phyloP scores from a whole-genome alignment of 495 filamentous ascomycete species.

The Amniculicola lignicola region DNA sequence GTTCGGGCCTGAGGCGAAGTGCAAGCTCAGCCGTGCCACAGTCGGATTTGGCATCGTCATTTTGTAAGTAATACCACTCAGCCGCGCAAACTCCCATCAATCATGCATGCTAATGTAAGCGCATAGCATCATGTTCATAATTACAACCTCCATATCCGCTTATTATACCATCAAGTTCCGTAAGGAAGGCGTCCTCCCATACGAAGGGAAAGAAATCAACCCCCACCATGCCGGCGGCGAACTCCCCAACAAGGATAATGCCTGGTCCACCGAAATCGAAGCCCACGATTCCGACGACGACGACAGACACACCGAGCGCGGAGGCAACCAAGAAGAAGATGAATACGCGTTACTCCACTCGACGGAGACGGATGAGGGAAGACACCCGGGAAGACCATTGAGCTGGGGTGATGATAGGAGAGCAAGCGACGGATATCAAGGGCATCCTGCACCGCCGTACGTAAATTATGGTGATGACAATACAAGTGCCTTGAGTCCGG shows the following conservation, averaged over 20 bases:
- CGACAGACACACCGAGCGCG: conserved; percentile 29
- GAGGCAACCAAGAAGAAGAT: conserved; percentile 35
- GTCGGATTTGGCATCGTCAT: conserved; percentile 78
- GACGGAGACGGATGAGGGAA: conserved; percentile 31
- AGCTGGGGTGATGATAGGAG: conserved; percentile 37
- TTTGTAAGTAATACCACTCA: conserved; percentile 67
- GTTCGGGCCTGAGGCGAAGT: conserved; percentile 56
- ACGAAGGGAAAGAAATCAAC: conserved; percentile 55
- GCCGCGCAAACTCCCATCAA: conserved; percentile 41
- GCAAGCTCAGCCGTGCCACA: conserved; percentile 70
- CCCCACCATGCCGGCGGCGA: conserved; percentile 23
- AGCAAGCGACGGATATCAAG: background rate
- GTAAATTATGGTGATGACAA: conserved; percentile 16
- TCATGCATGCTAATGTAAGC: background rate
- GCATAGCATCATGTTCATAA: conserved; percentile 66
- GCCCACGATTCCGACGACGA: conserved; percentile 33
- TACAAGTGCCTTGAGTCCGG: conserved; percentile 32
- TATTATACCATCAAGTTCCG: conserved; percentile 77
- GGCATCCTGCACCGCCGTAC: conserved; percentile 18
- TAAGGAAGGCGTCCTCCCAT: conserved; percentile 71
- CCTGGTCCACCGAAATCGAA: conserved; percentile 39
- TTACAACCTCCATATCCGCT: conserved; percentile 70
- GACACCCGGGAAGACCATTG: conserved; percentile 37
- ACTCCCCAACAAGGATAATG: conserved; percentile 31
- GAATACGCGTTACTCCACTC: conserved; percentile 34